Percentiles rank a stretch among this genome's conserved stretches.
These are phyloP conservation scores for Eremochloa ophiuroides DNA, from an alignment of 176 grass and related monocot species.

Conservation along the genomic window DNA sequence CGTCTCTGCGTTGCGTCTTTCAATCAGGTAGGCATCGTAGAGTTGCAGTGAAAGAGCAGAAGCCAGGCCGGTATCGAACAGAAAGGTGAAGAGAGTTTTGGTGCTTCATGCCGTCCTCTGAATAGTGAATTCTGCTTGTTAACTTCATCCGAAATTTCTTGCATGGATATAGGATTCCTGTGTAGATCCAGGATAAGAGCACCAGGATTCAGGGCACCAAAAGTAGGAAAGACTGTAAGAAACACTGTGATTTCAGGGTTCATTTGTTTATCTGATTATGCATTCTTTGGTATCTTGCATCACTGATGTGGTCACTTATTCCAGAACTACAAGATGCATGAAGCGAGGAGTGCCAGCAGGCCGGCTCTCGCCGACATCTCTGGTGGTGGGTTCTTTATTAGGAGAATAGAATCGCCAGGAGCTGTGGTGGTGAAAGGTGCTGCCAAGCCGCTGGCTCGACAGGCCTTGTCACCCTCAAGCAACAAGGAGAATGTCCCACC, in stretches of 20 bases:
- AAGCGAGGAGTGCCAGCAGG: constrained; percentile 32
- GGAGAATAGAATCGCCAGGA: constrained; percentile 33
- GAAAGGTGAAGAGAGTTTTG: neutral
- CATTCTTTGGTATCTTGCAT: constrained; percentile 9
- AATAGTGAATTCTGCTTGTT: neutral
- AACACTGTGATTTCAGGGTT: neutral
- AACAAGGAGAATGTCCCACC: constrained; percentile 51
- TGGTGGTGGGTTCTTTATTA: constrained; percentile 54
- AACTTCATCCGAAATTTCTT: neutral
- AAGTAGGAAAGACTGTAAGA: too few species aligned
- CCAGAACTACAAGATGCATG: constrained; percentile 38
- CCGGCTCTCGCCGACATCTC: constrained; percentile 19
- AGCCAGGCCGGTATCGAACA: neutral
- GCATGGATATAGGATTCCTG: too few species aligned
- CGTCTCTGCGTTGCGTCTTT: neutral
- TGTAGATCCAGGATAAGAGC: neutral
- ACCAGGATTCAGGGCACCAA: too few species aligned
- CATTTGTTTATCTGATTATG: neutral
- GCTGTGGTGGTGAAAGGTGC: constrained; percentile 21
- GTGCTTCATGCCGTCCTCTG: neutral
- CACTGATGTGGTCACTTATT: neutral
- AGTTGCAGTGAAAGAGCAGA: neutral
- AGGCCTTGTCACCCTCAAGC: neutral
- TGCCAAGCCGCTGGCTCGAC: constrained; percentile 17
- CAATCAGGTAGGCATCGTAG: constrained; percentile 3